A percentile compares a stretch with the other conserved stretches of the same genome.
These are phyloP conservation scores for Calonectria hongkongensis DNA, from an alignment of 2,329 filamentous ascomycete genomes.

Conservation along the genomic window DNA sequence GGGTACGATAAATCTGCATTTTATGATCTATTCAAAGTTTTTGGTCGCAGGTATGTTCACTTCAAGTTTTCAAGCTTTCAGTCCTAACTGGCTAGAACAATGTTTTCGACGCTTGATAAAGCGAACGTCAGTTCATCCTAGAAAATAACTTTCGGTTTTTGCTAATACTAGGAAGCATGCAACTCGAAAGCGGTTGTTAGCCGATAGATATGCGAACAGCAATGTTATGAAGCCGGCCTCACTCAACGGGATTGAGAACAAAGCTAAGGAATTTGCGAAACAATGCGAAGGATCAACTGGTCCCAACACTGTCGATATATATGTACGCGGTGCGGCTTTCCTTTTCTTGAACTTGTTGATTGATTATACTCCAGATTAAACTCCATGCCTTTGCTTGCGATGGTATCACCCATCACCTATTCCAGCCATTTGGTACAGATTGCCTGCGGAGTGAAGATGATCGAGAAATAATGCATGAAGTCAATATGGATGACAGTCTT, in stretches of 20 bases:
- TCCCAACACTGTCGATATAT: slow-evolving; percentile 71
- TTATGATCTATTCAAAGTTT: slow-evolving; percentile 75
- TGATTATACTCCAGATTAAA: not conserved
- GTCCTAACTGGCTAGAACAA: slow-evolving; percentile 64
- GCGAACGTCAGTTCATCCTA: slow-evolving; percentile 62
- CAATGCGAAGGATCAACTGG: slow-evolving; percentile 67
- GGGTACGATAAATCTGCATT: slow-evolving; percentile 79
- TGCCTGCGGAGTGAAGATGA: slow-evolving; percentile 73
- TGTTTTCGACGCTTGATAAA: slow-evolving; percentile 75
- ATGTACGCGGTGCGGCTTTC: slow-evolving; percentile 58
- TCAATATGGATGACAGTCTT: slow-evolving; percentile 79
- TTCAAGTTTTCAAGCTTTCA: not conserved
- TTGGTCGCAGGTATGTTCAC: slow-evolving; percentile 67
- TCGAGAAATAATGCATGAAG: slow-evolving; percentile 78
- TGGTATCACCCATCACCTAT: slow-evolving; percentile 79
- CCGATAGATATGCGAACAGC: slow-evolving; percentile 80
- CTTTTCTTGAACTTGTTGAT: not conserved
- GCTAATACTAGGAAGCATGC: slow-evolving; percentile 68
- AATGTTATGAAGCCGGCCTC: slow-evolving; percentile 75
- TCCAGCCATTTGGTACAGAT: slow-evolving; percentile 77
- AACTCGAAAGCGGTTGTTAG: slow-evolving; percentile 75
- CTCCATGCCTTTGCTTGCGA: slow-evolving; percentile 81
- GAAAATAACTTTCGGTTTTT: not conserved
- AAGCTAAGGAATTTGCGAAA: slow-evolving; percentile 71
- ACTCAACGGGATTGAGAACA: slow-evolving; percentile 73